Evolutionary conservation across 2,329 filamentous ascomycete genomes (phyloP).

Genomic region (Epichloe gansuensis): DNA sequence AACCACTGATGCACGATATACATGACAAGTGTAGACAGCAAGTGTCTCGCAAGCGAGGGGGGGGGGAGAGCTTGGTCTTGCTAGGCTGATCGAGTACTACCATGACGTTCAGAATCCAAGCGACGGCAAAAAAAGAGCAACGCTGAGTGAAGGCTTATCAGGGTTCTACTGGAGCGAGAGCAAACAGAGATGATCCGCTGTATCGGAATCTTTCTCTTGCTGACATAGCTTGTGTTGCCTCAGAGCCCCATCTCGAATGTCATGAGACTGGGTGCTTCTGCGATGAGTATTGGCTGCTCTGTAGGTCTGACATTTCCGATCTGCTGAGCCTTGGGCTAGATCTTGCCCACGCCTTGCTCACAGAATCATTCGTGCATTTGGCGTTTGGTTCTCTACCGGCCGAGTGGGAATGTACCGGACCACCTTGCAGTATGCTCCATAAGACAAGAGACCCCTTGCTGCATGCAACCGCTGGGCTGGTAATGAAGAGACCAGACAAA

Average conservation of each 20-base stretch:
- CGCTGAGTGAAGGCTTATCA: neutral
- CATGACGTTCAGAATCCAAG: neutral
- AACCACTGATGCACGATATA: neutral
- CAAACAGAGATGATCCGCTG: constrained; percentile 1
- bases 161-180: neutral
- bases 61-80: neutral
- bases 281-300: neutral
- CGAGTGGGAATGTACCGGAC: constrained; percentile 1
- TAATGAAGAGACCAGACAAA: neutral
- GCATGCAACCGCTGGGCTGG: constrained; percentile 1
- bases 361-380: neutral
- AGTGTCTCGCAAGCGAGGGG: neutral
- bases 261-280: neutral
- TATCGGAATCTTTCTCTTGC: constrained; percentile 1
- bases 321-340: neutral
- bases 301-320: neutral
- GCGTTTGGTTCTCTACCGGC: constrained; percentile 1
- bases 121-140: neutral
- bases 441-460: neutral
- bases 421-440: neutral
- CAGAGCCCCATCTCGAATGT: neutral
- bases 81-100: neutral
- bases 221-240: constrained; percentile 3
- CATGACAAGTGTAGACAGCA: neutral
- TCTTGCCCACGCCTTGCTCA: neutral